Base-by-base conservation (phyloP, 306 rosid species). In the Fragaria nilgerrensis region DNA sequence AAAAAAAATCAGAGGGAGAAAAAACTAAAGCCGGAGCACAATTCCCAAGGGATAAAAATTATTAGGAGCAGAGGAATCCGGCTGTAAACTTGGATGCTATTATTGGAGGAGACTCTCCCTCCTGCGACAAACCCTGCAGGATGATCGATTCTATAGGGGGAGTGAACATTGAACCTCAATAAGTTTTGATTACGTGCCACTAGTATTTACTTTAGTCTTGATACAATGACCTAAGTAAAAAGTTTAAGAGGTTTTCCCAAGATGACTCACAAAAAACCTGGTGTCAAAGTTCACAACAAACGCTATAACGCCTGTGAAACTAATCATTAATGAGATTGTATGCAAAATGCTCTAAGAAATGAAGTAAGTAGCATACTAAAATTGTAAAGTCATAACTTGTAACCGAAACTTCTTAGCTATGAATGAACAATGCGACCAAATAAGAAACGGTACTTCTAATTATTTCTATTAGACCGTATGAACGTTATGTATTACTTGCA, bases 11-110 rank as follows among this genome's bases (percentile, higher is more conserved):
- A 81, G 78, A 82, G 79, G 71, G 25, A 69, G 68, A n/a, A 25
- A 61, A 65, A 71, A 73, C 19, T 6, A 74, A 48, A 67, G 47
- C 52, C 56, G n/a, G 20, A 49, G 88, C 92, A 91, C 95, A 77
- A 15, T 20, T 84, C 83, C 82, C 94, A 0, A 87, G 70, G 86
- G 76, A 77, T 78, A 82, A 79, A 84, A 77, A 84, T 83, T 83
- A 91, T 85, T 82, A 70, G 91, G 62, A 37, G 89, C 89, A 86
- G 96, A 85, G 88, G 96, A 89, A 86, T 89, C 96, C 84, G 88
- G 88, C 84, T 87, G 93, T 85, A 82, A 83, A 78, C 87, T 83
- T 80, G 90, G 88, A 81, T 87, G 74, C 82, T 80, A 88, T 84
- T 83, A 84, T 50, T 72, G 64, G 65, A 34, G 76, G 61, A 41